phyloP scores from a whole-genome alignment of 768 basidiomycete genomes.

The Candolleomyces aberdarensis region DNA sequence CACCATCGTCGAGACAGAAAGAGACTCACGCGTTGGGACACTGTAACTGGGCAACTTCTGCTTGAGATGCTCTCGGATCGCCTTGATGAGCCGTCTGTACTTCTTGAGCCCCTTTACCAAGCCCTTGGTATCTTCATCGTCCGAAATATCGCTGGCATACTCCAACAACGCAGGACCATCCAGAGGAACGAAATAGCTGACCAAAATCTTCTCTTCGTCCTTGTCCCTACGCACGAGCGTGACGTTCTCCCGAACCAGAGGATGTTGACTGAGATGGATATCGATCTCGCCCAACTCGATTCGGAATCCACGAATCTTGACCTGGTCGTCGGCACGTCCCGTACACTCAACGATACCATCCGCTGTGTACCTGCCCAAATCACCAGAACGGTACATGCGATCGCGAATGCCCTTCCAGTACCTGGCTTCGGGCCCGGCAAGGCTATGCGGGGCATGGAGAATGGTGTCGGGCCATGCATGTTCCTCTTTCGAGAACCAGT shows the following conservation, averaged over 20 bases:
- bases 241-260: slow-evolving; percentile 94
- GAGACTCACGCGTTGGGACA: slow-evolving; percentile 69
- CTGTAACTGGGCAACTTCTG: slow-evolving; percentile 95
- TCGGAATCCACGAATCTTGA: slow-evolving; percentile 98
- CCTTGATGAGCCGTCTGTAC: slow-evolving; percentile 86
- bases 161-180: slow-evolving; percentile 63
- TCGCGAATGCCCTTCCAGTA: slow-evolving; percentile 96
- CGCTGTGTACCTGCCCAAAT: slow-evolving; percentile 91
- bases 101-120: slow-evolving; percentile 75
- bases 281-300: slow-evolving; percentile 98
- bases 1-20: background rate
- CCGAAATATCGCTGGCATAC: slow-evolving; percentile 65
- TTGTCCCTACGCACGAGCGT: slow-evolving; percentile 96
- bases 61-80: slow-evolving; percentile 93
- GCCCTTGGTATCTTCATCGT: slow-evolving; percentile 53
- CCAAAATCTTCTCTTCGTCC: slow-evolving; percentile 98
- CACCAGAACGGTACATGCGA: slow-evolving; percentile 96
- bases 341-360: slow-evolving; percentile 95
- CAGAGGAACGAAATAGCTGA: slow-evolving; percentile 95
- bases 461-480: slow-evolving; percentile 69
- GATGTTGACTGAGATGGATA: slow-evolving; percentile 90
- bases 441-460: slow-evolving; percentile 48
- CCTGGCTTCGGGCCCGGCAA: slow-evolving; percentile 68
- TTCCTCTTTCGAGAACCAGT: slow-evolving; percentile 74
- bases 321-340: slow-evolving; percentile 96